Evolutionary conservation across 2,329 filamentous ascomycete genomes (phyloP).

Genomic region (Colletotrichum sp.): DNA sequence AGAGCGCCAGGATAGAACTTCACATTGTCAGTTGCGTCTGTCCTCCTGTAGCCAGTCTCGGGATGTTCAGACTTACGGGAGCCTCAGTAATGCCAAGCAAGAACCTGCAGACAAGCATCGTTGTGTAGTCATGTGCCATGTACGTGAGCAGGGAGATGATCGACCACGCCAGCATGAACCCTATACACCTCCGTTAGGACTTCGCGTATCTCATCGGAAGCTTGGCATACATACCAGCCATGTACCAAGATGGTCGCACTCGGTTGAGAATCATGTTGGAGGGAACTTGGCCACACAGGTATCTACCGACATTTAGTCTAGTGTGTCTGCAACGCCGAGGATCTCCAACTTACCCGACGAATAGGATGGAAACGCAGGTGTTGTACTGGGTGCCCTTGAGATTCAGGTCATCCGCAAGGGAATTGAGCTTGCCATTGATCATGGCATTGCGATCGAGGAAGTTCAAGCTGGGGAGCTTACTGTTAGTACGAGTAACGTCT

Average conservation of each 20-base stretch:
- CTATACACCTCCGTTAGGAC: not conserved
- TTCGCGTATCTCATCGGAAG: not conserved
- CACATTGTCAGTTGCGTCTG: not conserved
- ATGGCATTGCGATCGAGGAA: slow-evolving; percentile 35
- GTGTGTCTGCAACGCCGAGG: not conserved
- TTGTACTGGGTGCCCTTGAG: slow-evolving; percentile 33
- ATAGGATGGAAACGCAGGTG: slow-evolving; percentile 26
- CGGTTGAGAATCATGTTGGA: slow-evolving; percentile 38
- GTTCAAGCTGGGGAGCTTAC: slow-evolving; percentile 2
- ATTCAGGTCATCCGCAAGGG: slow-evolving; percentile 29
- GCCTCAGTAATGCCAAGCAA: slow-evolving; percentile 23
- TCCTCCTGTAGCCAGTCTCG: not conserved
- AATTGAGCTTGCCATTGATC: slow-evolving; percentile 31
- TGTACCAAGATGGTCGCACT: slow-evolving; percentile 24
- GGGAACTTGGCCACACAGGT: slow-evolving; percentile 27
- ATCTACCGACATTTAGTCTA: not conserved
- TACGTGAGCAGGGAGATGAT: slow-evolving; percentile 21
- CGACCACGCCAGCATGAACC: slow-evolving; percentile 19
- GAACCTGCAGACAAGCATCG: slow-evolving; percentile 22
- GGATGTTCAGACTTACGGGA: not conserved
- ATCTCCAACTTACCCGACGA: slow-evolving; percentile 11
- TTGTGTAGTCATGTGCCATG: slow-evolving; percentile 9
- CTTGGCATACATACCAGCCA: slow-evolving; percentile 17
- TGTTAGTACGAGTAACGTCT: not conserved
- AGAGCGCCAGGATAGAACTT: slow-evolving; percentile 23